A percentile compares a stretch with the other conserved stretches of the same genome.
Evolutionary conservation across 805 yeast genomes (phyloP).

Genomic region (Ogataea henricii): DNA sequence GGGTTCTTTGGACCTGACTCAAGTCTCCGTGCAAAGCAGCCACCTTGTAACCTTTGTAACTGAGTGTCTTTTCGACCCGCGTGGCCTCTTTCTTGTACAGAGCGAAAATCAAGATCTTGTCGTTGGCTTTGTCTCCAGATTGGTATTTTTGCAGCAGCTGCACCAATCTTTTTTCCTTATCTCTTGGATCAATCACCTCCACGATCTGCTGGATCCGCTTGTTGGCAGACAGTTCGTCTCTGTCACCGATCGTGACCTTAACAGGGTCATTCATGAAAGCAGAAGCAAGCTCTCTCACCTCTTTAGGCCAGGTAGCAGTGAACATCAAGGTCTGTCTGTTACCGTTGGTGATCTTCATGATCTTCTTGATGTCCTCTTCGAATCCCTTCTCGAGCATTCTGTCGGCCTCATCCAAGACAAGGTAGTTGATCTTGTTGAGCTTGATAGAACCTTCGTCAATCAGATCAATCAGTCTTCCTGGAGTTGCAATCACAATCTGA

Average conservation of each 20-base stretch:
- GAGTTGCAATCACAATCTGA: slow-evolving; percentile 91
- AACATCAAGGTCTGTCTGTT: slow-evolving; percentile 94
- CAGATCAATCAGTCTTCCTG: slow-evolving; percentile 94
- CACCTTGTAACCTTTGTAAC: slow-evolving; percentile 72
- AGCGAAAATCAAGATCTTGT: slow-evolving; percentile 89
- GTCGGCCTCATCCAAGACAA: slow-evolving; percentile 97
- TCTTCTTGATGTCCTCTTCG: slow-evolving; percentile 90
- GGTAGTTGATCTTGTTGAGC: slow-evolving; percentile 65
- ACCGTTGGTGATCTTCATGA: slow-evolving; percentile 59
- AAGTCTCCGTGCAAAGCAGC: slow-evolving; percentile 97
- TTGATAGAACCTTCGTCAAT: slow-evolving; percentile 84
- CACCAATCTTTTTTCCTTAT: slow-evolving; percentile 75
- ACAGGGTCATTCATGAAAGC: slow-evolving; percentile 85
- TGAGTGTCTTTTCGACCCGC: slow-evolving; percentile 77
- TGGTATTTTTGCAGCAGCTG: slow-evolving; percentile 75
- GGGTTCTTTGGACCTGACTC: slow-evolving; percentile 87
- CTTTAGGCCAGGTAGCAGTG: slow-evolving; percentile 99
- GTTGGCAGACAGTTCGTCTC: slow-evolving; percentile 93
- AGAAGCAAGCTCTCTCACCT: slow-evolving; percentile 88
- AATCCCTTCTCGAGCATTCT: slow-evolving; percentile 98
- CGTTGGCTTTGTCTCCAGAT: slow-evolving; percentile 61
- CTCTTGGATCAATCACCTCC: slow-evolving; percentile 83
- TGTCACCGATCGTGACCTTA: slow-evolving; percentile 88
- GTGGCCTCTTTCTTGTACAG: slow-evolving; percentile 96
- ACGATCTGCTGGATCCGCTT: slow-evolving; percentile 91